Conservation (phyloP, 345 rosid genomes). For the Barbarea vulgaris region DNA sequence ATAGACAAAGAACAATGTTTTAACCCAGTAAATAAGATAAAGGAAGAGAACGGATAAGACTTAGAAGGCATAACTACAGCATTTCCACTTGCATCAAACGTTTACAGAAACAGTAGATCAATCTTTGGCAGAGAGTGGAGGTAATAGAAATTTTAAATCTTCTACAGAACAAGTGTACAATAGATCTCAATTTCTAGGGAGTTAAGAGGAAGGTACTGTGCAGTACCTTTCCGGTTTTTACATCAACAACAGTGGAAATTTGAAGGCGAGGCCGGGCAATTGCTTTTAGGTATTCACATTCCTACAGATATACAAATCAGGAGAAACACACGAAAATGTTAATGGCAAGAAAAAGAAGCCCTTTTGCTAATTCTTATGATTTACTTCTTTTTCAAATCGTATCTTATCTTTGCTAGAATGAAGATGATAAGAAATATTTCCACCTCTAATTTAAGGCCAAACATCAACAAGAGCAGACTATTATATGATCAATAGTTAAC, state of each 20-base stretch:
- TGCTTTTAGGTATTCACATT: constrained; percentile 90
- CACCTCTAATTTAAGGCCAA: background rate
- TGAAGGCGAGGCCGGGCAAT: constrained; percentile 81
- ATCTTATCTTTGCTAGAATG: background rate
- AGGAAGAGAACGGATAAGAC: background rate
- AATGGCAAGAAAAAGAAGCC: background rate
- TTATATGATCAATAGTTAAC: background rate
- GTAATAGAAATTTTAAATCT: background rate
- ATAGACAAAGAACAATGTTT: background rate
- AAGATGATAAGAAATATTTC: background rate
- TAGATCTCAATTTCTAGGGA: constrained; percentile 1
- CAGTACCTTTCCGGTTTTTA: constrained; percentile 86
- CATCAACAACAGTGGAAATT: constrained; percentile 85
- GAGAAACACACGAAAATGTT: constrained; percentile 11
- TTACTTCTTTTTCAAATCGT: background rate
- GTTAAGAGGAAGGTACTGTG: constrained; percentile 3
- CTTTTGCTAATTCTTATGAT: background rate
- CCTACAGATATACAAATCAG: constrained; percentile 50
- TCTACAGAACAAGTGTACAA: constrained; percentile 1
- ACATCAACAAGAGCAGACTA: constrained; percentile 1
- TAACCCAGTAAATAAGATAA: background rate
- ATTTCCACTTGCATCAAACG: background rate
- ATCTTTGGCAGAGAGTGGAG: background rate
- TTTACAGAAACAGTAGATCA: constrained; percentile 3
- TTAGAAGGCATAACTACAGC: constrained; percentile 1